Conservation (phyloP, 1,139 yeast genomes). For the Candida sanyaensis region DNA sequence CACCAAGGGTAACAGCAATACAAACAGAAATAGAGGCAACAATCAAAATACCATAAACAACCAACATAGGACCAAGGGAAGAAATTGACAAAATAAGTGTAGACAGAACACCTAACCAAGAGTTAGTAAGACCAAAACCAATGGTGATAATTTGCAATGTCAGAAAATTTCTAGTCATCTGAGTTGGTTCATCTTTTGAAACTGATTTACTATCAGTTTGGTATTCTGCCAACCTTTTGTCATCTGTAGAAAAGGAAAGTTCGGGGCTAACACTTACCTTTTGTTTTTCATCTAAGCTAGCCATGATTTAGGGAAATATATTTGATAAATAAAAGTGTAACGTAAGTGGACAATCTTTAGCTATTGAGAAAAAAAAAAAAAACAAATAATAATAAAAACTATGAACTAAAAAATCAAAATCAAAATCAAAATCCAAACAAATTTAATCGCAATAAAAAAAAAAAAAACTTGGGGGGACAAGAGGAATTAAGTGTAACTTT, state of each 20-base stretch:
- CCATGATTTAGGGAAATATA: not conserved
- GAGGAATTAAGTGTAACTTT: no score
- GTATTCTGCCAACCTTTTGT: constrained; percentile 1
- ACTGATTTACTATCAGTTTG: constrained; percentile 2
- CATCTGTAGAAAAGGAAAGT: not conserved
- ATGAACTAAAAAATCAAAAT: no score
- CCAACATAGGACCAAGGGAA: constrained; percentile 69
- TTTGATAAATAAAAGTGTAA: not conserved
- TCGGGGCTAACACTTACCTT: constrained; percentile 2
- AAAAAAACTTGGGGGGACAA: no score
- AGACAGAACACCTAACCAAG: constrained; percentile 60
- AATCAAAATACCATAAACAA: constrained; percentile 67
- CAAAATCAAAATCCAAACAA: no score
- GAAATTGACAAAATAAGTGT: constrained; percentile 62
- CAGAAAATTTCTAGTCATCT: constrained; percentile 51
- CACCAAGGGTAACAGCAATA: constrained; percentile 45
- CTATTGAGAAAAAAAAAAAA: not conserved
- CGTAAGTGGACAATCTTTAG: not conserved
- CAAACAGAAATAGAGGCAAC: constrained; percentile 49
- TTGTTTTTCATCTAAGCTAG: not conserved
- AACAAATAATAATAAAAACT: no score
- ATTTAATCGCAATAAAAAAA: no score
- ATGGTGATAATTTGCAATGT: constrained; percentile 61
- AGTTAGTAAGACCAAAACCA: constrained; percentile 69
- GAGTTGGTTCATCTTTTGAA: constrained; percentile 13